Evolutionary conservation across 1,284 basidiomycete genomes (phyloP), one percentile per base, ranked within the genome.

Genomic region (Cryptococcus sp.): DNA sequence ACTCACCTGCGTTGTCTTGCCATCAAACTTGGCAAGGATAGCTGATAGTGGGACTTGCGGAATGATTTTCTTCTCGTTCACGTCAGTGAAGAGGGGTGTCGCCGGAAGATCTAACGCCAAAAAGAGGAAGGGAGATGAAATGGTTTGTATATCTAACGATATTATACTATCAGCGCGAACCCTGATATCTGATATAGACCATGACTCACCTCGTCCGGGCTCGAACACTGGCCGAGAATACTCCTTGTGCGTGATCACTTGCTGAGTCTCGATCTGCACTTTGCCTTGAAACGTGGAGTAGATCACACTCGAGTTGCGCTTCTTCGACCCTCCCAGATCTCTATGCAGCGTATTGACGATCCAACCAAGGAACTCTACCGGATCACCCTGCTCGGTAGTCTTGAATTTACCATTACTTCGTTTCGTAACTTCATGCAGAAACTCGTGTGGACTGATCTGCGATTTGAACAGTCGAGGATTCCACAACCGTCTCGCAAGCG

Each of bases 391-490:
- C 72, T 91, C 85, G 65, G 94, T 94, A 63, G 96, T 84, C 66
- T 88, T 87, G 79, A 94, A 99, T 77, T 91, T 92, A 16, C 93
- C 91, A 34, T 81, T 84, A 70, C 90, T 93, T 37, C 88, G 87
- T 62, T 90, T 85, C 62, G 89, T 87, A 47, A 99, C 93, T 79
- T 99, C 95, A 78, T 99, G 96, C 61, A 97, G 79, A 74, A 99
- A 94, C 77, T 99, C 96, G 78, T 99, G 96, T 10, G 96, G 96
- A 65, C 89, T 92, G 63, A 98, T 93, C 83, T 99, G 96, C 56
- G 90, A 89, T 78, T 99, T 99, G 86, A 99, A 97, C 55, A 95
- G 79, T 49, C 87, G 82, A 5, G 92, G 90, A 77, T 98, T 99
- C 96, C 96, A 99, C 25, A 98, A 76, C 75, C 97, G 93, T 77